Base-by-base conservation (phyloP, 2,329 filamentous ascomycete genomes). In the Colletotrichum echinochloae region DNA sequence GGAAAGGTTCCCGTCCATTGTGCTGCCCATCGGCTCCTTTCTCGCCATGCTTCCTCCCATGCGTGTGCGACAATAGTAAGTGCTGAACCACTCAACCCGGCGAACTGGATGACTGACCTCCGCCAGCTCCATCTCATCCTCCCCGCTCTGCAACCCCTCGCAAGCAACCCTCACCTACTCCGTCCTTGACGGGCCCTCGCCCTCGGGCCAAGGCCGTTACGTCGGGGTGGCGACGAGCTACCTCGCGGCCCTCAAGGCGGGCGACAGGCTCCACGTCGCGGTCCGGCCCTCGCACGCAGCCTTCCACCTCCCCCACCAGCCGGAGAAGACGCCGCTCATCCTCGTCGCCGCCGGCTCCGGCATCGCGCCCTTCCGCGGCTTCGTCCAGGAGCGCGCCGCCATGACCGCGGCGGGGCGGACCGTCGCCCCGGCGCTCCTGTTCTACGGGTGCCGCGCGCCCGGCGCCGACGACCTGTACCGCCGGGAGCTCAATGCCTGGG, bases 1-100 rank as follows among this genome's bases (percentile, higher is more conserved):
- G 0, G 88, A 90, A 74, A 83, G 85, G 16, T 87, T 87, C 74
- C 83, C 85, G 0, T 77, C 80, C 0, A 83, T 90, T 26, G 77
- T 85, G 1, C 78, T 92, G 0, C 82, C 90, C 0, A 83, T 93
- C 26, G 84, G 84, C 2, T 81, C 86, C 12, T 93, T 90, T 78
- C 81, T 93, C 9, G 82, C 84, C 18, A 88, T 92, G 82, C 85
- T 92, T 1, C 89, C 89, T 0, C 88, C 91, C 0, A 90, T 94
- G 86, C 75, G 80, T 2, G 73, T 77, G 2, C 75, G 81, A 0
- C 80, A 81, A 67, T 82, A 82, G 71, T 75, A 66, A 65, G 74
- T 7, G 4, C 14, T 12, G 12, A 18, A 2, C 28, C 23, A 8
- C 20, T 28, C 23, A 0, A 0, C 14, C 3, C 30, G 1, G 1